phyloP scores from a whole-genome alignment of 2,329 filamentous ascomycete genomes.

The Fusarium falciforme region DNA sequence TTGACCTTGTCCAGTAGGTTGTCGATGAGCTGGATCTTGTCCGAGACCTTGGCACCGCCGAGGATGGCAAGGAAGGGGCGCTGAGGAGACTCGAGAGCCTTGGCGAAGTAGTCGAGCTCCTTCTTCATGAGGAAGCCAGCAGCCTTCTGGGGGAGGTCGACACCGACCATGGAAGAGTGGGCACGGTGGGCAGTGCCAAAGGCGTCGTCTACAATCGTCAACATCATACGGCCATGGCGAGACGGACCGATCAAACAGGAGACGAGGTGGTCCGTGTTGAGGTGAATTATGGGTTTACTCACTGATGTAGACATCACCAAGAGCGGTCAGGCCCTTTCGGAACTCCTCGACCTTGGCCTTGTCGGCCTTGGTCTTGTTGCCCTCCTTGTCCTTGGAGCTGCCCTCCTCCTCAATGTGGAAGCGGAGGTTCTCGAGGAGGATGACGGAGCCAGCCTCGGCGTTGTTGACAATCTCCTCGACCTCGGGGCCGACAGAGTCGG shows the following conservation, averaged over 20 bases:
- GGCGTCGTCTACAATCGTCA: constrained; percentile 79
- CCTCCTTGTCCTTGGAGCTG: constrained; percentile 90
- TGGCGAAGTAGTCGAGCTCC: constrained; percentile 99
- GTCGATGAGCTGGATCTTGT: constrained; percentile 99
- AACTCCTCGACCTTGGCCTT: constrained; percentile 93
- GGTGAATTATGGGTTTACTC: constrained; percentile 52
- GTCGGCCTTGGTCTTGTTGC: constrained; percentile 98
- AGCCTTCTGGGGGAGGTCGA: constrained; percentile 95
- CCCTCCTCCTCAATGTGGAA: constrained; percentile 99
- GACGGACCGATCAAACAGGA: neutral
- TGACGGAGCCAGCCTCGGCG: constrained; percentile 82
- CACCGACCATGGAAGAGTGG: constrained; percentile 99
- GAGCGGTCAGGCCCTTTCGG: constrained; percentile 91
- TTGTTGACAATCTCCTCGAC: constrained; percentile 91
- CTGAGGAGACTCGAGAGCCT: constrained; percentile 92
- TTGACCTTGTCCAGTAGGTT: constrained; percentile 98
- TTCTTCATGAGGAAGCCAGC: constrained; percentile 99
- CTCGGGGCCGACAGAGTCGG: constrained; percentile 90
- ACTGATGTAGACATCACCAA: constrained; percentile 98
- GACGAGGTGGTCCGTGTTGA: neutral
- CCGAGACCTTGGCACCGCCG: constrained; percentile 96
- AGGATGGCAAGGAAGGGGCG: constrained; percentile 98
- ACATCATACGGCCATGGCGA: constrained; percentile 1
- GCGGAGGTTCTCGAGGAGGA: constrained; percentile 96
- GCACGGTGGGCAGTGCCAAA: constrained; percentile 98